phyloP scores from a whole-genome alignment of 1,284 basidiomycete species.

The Tremellales sp. region DNA sequence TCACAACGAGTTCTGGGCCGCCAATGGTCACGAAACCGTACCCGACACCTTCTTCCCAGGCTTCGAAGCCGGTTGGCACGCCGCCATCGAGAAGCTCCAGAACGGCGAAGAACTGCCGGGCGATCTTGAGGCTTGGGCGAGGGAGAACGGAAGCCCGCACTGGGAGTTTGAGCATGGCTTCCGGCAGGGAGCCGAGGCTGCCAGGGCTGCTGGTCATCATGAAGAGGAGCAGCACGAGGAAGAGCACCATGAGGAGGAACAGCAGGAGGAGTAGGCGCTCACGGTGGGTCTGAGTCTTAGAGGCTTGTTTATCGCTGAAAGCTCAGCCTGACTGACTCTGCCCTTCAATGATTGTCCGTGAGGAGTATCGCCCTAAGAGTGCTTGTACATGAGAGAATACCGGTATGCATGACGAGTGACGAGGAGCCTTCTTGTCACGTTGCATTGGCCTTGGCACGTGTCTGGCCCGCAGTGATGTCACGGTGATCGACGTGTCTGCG shows the following conservation, averaged over 20 bases:
- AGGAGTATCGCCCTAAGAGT: no score
- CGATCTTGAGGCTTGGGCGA: slow-evolving; percentile 60
- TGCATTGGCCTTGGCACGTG: no score
- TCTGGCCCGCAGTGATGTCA: no score
- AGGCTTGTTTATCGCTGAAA: no score
- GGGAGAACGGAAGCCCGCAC: slow-evolving; percentile 48
- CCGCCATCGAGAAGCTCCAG: slow-evolving; percentile 57
- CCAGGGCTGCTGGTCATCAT: slow-evolving; percentile 9
- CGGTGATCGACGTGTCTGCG: no score
- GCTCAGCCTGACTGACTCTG: no score
- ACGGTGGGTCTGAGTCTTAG: no score
- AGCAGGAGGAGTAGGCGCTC: no score
- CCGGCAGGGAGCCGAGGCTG: slow-evolving; percentile 51
- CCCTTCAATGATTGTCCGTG: no score
- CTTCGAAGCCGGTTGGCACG: slow-evolving; percentile 66
- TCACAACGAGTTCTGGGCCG: not conserved
- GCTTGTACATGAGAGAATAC: no score
- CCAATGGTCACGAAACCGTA: not conserved
- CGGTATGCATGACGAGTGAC: no score
- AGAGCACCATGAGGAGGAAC: not conserved
- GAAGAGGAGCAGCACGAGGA: not conserved
- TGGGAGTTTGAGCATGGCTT: slow-evolving; percentile 57
- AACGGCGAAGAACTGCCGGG: slow-evolving; percentile 36
- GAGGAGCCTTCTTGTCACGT: no score
- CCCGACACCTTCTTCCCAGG: slow-evolving; percentile 57